Base-by-base conservation (phyloP, 2,329 filamentous ascomycete species). In the Aspergillus sp. region DNA sequence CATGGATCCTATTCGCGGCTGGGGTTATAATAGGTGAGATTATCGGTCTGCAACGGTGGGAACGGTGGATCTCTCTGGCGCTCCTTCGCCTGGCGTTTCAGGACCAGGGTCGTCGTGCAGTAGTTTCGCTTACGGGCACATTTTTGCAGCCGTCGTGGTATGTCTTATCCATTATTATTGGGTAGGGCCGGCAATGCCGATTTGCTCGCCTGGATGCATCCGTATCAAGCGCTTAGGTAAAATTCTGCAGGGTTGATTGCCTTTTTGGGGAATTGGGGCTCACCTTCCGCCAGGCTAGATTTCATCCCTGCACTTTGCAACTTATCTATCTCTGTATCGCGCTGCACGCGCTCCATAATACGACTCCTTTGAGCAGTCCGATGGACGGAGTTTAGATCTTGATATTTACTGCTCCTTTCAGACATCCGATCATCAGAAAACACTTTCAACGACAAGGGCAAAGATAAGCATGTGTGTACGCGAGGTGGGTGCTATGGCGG, bases 291-390 rank as follows among this genome's bases (percentile, higher is more conserved):
- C 6, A 10, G 33, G 6, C 41, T 44, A n/a, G 24, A 44, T 22
- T 44, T 20, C 11, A 20, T 44, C 24, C 41, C 41, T 10, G 1
- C 4, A 7, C 24, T 44, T 11, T 44, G 6, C 33, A 35, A 8
- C 33, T 35, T 35, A 35, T 35, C 33, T 35, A 22, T 2, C 5
- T 35, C 9, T 35, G 7, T 13, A 35, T 35, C 33, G 33, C 33
- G 33, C 33, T 35, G 9, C 33, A 10, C 4, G 41, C 4, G 41
- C 41, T 44, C 16, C n/a, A 8, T n/a, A 44, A 22, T 24, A 44
- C 9, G 41, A 44, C 41, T 44, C 41, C 41, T 44, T 44, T 44
- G n/a, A 44, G 41, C 5, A 22, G 19, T 44, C 41, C 41, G 41
- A 22, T 24, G 19, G 7, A 11, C 9, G 41, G 1, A 44, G 41